A percentile compares a stretch with the other conserved stretches of the same genome.
phyloP scores from a whole-genome alignment of 352 stramenopile genomes.

The Phytophthora multivora region DNA sequence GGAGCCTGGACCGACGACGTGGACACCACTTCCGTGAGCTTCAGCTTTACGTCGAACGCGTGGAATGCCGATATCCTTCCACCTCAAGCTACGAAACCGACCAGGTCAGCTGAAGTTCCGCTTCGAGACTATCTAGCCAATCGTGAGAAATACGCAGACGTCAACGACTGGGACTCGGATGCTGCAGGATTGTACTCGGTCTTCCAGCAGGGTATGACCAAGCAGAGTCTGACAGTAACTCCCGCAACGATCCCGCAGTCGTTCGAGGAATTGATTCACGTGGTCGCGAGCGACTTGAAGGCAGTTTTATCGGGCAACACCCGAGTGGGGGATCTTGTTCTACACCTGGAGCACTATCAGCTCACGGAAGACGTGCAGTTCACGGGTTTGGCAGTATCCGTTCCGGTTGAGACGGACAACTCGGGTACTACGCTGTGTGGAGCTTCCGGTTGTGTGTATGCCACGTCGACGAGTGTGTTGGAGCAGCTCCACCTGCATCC shows the following conservation, averaged over 20 bases:
- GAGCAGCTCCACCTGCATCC: slow-evolving; percentile 23
- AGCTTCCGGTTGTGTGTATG: slow-evolving; percentile 31
- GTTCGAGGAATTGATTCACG: slow-evolving; percentile 19
- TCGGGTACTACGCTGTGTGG: slow-evolving; percentile 22
- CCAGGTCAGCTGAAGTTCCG: slow-evolving; percentile 21
- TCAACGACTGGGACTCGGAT: slow-evolving; percentile 15
- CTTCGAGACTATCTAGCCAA: slow-evolving; percentile 23
- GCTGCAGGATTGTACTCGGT: slow-evolving; percentile 21
- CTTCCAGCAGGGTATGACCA: slow-evolving; percentile 25
- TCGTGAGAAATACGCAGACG: slow-evolving; percentile 16
- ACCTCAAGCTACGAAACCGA: slow-evolving; percentile 3
- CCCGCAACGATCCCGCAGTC: slow-evolving; percentile 8
- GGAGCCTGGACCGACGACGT: slow-evolving; percentile 35
- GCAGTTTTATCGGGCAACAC: slow-evolving; percentile 1
- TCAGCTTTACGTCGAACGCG: slow-evolving; percentile 38
- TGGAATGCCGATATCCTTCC: slow-evolving; percentile 36
- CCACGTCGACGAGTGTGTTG: slow-evolving; percentile 23
- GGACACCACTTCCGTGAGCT: slow-evolving; percentile 41
- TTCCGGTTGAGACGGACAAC: slow-evolving; percentile 22
- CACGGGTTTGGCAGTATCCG: slow-evolving; percentile 23
- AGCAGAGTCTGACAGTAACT: slow-evolving; percentile 2
- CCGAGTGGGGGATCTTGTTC: slow-evolving; percentile 19
- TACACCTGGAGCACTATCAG: slow-evolving; percentile 20
- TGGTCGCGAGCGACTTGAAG: slow-evolving; percentile 25
- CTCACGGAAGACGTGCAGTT: slow-evolving; percentile 27